These are phyloP conservation scores for Mucor saturninus DNA, from an alignment of 371 early-diverging fungal species.

Conservation along the genomic window DNA sequence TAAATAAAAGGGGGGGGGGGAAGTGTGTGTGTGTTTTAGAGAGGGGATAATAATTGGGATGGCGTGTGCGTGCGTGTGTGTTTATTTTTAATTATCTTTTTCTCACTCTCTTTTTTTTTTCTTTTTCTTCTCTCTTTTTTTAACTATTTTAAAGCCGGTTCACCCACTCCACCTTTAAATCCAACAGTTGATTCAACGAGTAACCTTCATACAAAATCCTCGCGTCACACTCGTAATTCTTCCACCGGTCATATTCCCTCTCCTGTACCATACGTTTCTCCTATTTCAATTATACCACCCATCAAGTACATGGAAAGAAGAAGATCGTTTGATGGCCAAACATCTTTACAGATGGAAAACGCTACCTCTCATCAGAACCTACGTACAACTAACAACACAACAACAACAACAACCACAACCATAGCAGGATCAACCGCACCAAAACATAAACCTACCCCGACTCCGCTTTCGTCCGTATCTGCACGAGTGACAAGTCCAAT, in stretches of 20 bases:
- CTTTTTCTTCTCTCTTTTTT: not conserved
- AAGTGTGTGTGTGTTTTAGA: not conserved
- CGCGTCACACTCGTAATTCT: constrained; percentile 43
- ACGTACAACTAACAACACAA: not conserved
- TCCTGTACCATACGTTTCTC: constrained; percentile 5
- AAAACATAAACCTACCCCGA: constrained; percentile 10
- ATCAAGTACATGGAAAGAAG: constrained; percentile 30
- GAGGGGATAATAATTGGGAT: constrained; percentile 1
- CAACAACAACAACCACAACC: too few relatives aligned
- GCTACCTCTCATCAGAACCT: not conserved
- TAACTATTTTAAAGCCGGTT: constrained; percentile 15
- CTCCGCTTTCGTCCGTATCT: constrained; percentile 26
- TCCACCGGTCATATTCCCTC: constrained; percentile 33
- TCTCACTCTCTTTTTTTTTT: constrained; percentile 5
- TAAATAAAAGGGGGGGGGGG: not conserved
- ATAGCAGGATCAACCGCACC: not conserved
- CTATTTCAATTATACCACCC: constrained; percentile 14
- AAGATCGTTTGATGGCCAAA: constrained; percentile 37
- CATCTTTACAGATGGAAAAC: constrained; percentile 5
- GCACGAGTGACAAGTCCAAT: constrained; percentile 29
- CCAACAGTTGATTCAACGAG: not conserved
- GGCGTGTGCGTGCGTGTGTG: not conserved
- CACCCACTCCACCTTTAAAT: constrained; percentile 29
- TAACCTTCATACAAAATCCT: constrained; percentile 7
- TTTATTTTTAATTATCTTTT: constrained; percentile 3